phyloP scores from a whole-genome alignment of 352 stramenopile genomes.

The Pythium volutum region DNA sequence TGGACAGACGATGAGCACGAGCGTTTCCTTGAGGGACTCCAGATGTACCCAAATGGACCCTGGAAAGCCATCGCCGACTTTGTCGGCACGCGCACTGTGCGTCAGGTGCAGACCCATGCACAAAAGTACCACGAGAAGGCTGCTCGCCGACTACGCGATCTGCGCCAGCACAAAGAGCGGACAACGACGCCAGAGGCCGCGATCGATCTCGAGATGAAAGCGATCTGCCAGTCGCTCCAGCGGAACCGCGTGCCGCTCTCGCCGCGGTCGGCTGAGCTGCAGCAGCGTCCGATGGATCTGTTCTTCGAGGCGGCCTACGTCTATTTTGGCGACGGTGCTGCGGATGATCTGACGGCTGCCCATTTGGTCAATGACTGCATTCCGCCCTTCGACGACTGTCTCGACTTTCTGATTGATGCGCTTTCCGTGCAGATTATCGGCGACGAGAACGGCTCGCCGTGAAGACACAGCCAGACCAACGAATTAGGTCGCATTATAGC shows the following conservation, averaged over 20 bases:
- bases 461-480: no score
- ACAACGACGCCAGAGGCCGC: neutral
- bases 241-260: conserved; percentile 6
- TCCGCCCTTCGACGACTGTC: conserved; percentile 18
- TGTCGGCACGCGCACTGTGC: conserved; percentile 21
- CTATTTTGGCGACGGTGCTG: no score
- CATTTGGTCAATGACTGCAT: neutral
- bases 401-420: conserved; percentile 43
- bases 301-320: no score
- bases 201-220: conserved; percentile 8
- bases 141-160: conserved; percentile 35
- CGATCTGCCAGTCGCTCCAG: conserved; percentile 10
- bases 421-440: conserved; percentile 5
- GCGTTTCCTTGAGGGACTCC: conserved; percentile 26
- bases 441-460: neutral
- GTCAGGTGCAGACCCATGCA: conserved; percentile 24
- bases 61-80: conserved; percentile 14
- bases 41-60: conserved; percentile 20
- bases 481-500: no score
- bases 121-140: conserved; percentile 26
- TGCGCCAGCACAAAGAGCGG: conserved; percentile 40
- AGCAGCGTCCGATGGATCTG: conserved; percentile 3
- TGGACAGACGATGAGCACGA: conserved; percentile 28
- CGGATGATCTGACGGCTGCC: no score
- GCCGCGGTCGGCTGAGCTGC: neutral